Base-by-base conservation (phyloP, 164 flowering plant species). In the Magnolia officinalis region DNA sequence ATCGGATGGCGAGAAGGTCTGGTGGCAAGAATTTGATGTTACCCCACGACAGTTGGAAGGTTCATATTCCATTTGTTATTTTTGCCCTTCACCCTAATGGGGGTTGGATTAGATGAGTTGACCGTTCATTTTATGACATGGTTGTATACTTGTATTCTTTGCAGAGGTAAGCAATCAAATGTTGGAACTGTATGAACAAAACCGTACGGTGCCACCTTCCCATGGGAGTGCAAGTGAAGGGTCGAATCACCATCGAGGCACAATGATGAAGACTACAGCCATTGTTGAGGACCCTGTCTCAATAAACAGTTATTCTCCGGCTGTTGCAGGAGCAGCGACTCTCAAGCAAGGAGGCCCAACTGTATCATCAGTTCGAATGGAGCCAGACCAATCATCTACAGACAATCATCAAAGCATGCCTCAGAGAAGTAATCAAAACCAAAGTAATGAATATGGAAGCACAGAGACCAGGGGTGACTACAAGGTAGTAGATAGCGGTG, bases 151-250 rank as follows among this genome's bases (percentile, higher is more conserved):
- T 21, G 11, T 21, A 67, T 72, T 77, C 75, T 51, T 84, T 83
- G 83, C 94, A 96, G 99, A 94, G 88, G 97, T 96, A 51, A 96
- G 98, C 91, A 92, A 94, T 84, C 99, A 96, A 82, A 94, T 96
- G 98, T 75, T 96, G 85, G 99, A 92, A 79, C 77, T 94, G 20
- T 96, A 96, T 80, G 99, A 96, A 80, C 99, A 96, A 81, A 94
- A 94, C 82, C 81, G 90, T 13, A 19, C 21, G 7, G 66, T 23
- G 18, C 87, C 21, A 2, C 84, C 86, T 74, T 85, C 97, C 64
- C 93, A 87, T 76, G 89, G 88, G 50, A 90, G 93, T 86, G 99
- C 92, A 85, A 82, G 83, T 7, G 98, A 92, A 76, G 95, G 89
- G 92, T 86, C 13, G 72, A 61, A 82, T 31, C 77, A 73, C 81